Conservation (phyloP, 352 stramenopile species). For the Ophiocytium majus region DNA sequence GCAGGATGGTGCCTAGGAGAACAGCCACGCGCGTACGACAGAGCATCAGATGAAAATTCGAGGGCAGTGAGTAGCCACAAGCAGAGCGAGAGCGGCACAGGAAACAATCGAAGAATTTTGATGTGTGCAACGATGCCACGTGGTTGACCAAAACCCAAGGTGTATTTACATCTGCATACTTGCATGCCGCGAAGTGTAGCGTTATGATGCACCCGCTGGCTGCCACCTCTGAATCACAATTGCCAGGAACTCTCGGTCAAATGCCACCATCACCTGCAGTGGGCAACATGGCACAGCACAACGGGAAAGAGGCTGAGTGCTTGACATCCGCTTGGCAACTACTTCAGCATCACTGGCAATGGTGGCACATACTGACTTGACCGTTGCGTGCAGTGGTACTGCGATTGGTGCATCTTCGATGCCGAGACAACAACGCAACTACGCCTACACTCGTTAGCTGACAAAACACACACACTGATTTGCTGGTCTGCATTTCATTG, state of each 20-base stretch:
- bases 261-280: neutral
- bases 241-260: conserved; percentile 85
- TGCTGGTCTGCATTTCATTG: too few relatives aligned
- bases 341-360: conserved; percentile 1
- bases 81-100: too few relatives aligned
- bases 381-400: neutral
- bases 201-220: conserved; percentile 41
- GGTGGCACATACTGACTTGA: neutral
- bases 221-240: conserved; percentile 88
- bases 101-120: too few relatives aligned
- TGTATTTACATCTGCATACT: too few relatives aligned
- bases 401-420: neutral
- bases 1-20: too few relatives aligned
- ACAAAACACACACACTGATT: too few relatives aligned
- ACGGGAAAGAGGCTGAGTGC: neutral
- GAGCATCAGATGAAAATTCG: too few relatives aligned
- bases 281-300: neutral
- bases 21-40: too few relatives aligned
- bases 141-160: too few relatives aligned
- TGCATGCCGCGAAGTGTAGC: too few relatives aligned
- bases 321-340: neutral
- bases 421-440: neutral
- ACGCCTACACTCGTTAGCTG: neutral
- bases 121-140: too few relatives aligned
- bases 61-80: too few relatives aligned